These are phyloP conservation scores for Neonectria sp. DNA, from an alignment of 2,329 filamentous ascomycete species.

Conservation along the genomic window DNA sequence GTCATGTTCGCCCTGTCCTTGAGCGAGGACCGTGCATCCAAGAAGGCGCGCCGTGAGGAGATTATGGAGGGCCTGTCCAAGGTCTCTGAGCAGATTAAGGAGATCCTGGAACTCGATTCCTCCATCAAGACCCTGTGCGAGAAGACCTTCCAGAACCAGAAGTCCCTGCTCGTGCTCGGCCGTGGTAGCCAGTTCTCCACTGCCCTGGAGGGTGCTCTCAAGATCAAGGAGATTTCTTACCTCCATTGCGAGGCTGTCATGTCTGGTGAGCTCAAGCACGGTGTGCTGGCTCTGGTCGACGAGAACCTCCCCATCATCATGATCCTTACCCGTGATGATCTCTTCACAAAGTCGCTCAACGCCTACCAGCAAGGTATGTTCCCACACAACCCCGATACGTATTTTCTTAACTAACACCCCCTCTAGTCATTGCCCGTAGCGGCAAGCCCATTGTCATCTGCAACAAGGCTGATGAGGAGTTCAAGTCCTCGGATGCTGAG, in stretches of 20 bases:
- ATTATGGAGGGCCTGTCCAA: slow-evolving; percentile 95
- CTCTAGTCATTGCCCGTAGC: slow-evolving; percentile 88
- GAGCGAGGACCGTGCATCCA: slow-evolving; percentile 96
- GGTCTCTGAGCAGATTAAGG: slow-evolving; percentile 91
- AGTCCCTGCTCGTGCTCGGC: slow-evolving; percentile 92
- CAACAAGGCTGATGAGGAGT: slow-evolving; percentile 91
- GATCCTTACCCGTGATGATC: slow-evolving; percentile 96
- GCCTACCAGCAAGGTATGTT: slow-evolving; percentile 94
- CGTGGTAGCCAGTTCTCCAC: slow-evolving; percentile 98
- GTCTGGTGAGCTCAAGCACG: slow-evolving; percentile 99
- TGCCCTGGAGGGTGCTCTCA: slow-evolving; percentile 95
- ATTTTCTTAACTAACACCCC: slow-evolving; percentile 36
- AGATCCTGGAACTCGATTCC: slow-evolving; percentile 91
- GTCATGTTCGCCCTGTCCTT: slow-evolving; percentile 99
- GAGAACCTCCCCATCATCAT: slow-evolving; percentile 99
- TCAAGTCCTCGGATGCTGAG: slow-evolving; percentile 88
- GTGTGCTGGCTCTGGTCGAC: slow-evolving; percentile 96
- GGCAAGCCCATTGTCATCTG: slow-evolving; percentile 99
- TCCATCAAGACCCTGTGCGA: slow-evolving; percentile 95
- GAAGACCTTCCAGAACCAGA: slow-evolving; percentile 96
- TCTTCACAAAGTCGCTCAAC: slow-evolving; percentile 99
- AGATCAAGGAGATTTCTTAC: slow-evolving; percentile 99
- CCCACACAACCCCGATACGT: not conserved
- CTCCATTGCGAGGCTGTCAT: slow-evolving; percentile 99
- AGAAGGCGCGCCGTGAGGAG: slow-evolving; percentile 91